Evolutionary conservation across 2,329 filamentous ascomycete genomes (phyloP), one percentile per base, ranked within the genome.

Genomic region (Thermomyces lanuginosus): DNA sequence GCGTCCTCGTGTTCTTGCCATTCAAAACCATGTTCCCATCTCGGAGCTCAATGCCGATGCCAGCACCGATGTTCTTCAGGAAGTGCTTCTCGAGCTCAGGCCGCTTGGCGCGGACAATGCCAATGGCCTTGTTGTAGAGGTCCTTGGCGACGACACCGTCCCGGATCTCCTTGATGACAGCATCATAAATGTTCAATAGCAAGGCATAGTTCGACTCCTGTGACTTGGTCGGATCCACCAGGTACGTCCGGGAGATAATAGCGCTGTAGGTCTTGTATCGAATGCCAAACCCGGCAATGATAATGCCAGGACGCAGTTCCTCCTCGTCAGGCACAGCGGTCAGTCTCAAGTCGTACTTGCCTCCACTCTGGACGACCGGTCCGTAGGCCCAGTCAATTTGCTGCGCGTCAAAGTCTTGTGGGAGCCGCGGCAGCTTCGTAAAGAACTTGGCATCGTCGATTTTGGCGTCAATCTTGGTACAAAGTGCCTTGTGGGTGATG

Each of bases 251-350:
- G 8, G 79, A 83, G 40, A 98, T 82, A 33, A 83, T 71, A 2
- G 84, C 92, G 48, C 80, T 84, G 55, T 98, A 98, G 1, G 83
- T 91, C 56, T 89, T 89, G 59, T 98, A 98, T 38, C 89, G 72
- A 35, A 98, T 66, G 28, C 89, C 89, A 55, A 98, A 72, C 1
- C 80, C 81, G 5, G 83, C 80, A 40, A 98, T 72, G 42, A 98
- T 98, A 42, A 93, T 82, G 20, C 89, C 91, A 0, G 86, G 75
- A 48, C 93, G 82, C 11, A 98, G 64, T 37, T 72, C 72, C 34
- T 81, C 84, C 42, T 81, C 72, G 48, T 91, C 83, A 6, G 83
- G 71, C 32, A 83, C 76, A 2, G 72, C 66, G 7, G 69, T 69
- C 43, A 92, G 76, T 43, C 78, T 80, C 16, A 98, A 61, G 44